Percentiles rank a stretch among this genome's conserved stretches.
These are phyloP conservation scores for Didymellaceae sp. DNA, from an alignment of 2,329 filamentous ascomycete species.

Conservation along the genomic window DNA sequence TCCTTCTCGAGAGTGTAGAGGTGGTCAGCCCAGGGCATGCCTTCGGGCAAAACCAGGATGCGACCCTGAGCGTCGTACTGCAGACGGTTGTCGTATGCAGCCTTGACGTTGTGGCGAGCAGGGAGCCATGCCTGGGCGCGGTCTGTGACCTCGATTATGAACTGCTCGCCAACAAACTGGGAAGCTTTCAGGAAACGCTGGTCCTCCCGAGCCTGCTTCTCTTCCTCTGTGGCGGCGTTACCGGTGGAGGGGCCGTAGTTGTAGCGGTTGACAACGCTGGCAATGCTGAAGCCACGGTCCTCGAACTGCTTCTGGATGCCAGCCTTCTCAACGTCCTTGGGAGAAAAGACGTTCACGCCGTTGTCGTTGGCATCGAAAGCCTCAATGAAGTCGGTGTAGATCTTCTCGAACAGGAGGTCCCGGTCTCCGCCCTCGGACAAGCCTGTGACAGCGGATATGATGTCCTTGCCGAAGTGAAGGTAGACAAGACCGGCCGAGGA, in stretches of 20 bases:
- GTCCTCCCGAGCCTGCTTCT: conserved; percentile 76
- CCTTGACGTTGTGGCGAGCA: conserved; percentile 77
- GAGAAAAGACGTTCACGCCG: conserved; percentile 83
- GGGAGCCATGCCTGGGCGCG: conserved; percentile 83
- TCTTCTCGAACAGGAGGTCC: conserved; percentile 78
- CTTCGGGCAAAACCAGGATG: conserved; percentile 77
- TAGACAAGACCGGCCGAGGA: conserved; percentile 94
- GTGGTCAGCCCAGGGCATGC: conserved; percentile 96
- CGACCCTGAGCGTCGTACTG: conserved; percentile 76
- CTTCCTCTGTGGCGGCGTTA: conserved; percentile 45
- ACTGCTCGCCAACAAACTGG: conserved; percentile 85
- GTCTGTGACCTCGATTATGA: conserved; percentile 79
- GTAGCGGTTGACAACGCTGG: conserved; percentile 84
- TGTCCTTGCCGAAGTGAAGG: conserved; percentile 88
- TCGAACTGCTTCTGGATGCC: conserved; percentile 83
- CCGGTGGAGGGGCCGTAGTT: conserved; percentile 68
- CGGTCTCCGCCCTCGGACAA: conserved; percentile 70
- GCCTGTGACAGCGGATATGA: conserved; percentile 73
- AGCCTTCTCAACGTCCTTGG: conserved; percentile 69
- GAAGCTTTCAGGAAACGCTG: conserved; percentile 79
- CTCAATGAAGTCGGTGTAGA: conserved; percentile 94
- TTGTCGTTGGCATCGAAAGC: conserved; percentile 98
- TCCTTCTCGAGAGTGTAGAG: conserved; percentile 82
- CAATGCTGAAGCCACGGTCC: conserved; percentile 81
- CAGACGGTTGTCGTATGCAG: conserved; percentile 73